A percentile compares a stretch with the other conserved stretches of the same genome.
These are phyloP conservation scores for Xylariales sp. DNA, from an alignment of 2,329 filamentous ascomycete species.

Conservation along the genomic window DNA sequence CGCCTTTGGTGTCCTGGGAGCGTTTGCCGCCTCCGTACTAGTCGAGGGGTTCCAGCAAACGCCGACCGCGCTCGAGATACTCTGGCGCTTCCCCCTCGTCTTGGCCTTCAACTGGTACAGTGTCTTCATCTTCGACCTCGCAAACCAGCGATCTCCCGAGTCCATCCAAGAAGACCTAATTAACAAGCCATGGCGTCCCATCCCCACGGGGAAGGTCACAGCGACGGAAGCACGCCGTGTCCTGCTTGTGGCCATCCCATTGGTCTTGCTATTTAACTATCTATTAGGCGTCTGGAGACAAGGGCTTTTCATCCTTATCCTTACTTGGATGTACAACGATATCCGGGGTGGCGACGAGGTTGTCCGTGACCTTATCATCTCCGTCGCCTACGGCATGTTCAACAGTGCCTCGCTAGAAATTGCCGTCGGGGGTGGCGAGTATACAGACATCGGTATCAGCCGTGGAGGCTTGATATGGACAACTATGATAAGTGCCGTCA, in stretches of 20 bases:
- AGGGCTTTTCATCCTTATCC: conserved; percentile 38
- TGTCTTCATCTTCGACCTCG: conserved; percentile 48
- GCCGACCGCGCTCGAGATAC: conserved; percentile 31
- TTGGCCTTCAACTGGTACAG: conserved; percentile 45
- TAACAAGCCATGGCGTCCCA: conserved; percentile 50
- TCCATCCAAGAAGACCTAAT: conserved; percentile 48
- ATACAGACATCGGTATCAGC: conserved; percentile 33
- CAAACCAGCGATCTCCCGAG: conserved; percentile 47
- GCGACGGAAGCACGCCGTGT: conserved; percentile 41
- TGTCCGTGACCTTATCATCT: conserved; percentile 42
- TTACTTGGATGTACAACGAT: conserved; percentile 47
- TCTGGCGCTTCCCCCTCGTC: conserved; percentile 33
- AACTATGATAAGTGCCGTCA: conserved; percentile 41
- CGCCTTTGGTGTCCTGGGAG: conserved; percentile 50
- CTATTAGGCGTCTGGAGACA: conserved; percentile 41
- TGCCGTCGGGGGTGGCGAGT: conserved; percentile 39
- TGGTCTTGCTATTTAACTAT: conserved; percentile 40
- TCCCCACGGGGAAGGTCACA: conserved; percentile 42
- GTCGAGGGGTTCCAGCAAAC: conserved; percentile 31
- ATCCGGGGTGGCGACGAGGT: conserved; percentile 44
- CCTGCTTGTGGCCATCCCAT: conserved; percentile 43
- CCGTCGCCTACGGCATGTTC: conserved; percentile 43
- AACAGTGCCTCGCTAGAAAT: conserved; percentile 43
- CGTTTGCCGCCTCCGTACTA: conserved; percentile 40
- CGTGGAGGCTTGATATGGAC: conserved; percentile 40